Evolutionary conservation across 2,329 filamentous ascomycete genomes (phyloP).

Genomic region (Mollisia scopiformis): DNA sequence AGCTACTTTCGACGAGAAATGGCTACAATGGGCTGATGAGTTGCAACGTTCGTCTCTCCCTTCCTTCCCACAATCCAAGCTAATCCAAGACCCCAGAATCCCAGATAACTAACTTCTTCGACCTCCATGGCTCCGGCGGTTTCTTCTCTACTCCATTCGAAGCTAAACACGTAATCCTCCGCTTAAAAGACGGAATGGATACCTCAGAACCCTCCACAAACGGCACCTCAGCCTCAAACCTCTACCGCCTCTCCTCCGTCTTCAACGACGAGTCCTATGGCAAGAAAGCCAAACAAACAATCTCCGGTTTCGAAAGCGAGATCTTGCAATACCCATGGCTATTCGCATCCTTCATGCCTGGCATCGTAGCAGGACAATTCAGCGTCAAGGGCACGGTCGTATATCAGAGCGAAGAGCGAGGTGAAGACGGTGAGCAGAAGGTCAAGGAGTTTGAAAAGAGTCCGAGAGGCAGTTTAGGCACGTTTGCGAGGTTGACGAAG

Average conservation of each 20-base stretch:
- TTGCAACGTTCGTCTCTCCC: conserved; percentile 66
- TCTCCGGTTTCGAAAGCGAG: conserved; percentile 87
- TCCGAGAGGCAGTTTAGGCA: conserved; percentile 31
- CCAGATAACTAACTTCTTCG: conserved; percentile 80
- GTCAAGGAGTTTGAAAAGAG: conserved; percentile 39
- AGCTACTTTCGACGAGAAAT: conserved; percentile 74
- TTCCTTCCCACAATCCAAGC: conserved; percentile 13
- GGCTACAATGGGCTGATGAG: conserved; percentile 79
- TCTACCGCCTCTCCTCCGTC: conserved; percentile 77
- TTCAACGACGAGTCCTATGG: conserved; percentile 68
- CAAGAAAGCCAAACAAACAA: conserved; percentile 70
- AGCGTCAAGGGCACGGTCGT: conserved; percentile 66
- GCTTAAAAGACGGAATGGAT: conserved; percentile 95
- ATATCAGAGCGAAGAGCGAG: conserved; percentile 30
- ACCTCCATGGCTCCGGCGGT: conserved; percentile 52
- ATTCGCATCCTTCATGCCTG: conserved; percentile 78
- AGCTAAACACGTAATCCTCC: conserved; percentile 74
- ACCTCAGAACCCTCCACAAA: conserved; percentile 89
- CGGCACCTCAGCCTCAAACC: conserved; percentile 80
- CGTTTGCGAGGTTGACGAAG: conserved; percentile 29
- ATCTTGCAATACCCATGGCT: conserved; percentile 92
- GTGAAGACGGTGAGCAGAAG: conserved; percentile 21
- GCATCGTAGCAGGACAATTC: conserved; percentile 71
- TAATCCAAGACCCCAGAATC: conserved; percentile 54
- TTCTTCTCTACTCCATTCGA: conserved; percentile 73